phyloP scores from a whole-genome alignment of 2,329 filamentous ascomycete species.

The Fusarium pseudonygamai region DNA sequence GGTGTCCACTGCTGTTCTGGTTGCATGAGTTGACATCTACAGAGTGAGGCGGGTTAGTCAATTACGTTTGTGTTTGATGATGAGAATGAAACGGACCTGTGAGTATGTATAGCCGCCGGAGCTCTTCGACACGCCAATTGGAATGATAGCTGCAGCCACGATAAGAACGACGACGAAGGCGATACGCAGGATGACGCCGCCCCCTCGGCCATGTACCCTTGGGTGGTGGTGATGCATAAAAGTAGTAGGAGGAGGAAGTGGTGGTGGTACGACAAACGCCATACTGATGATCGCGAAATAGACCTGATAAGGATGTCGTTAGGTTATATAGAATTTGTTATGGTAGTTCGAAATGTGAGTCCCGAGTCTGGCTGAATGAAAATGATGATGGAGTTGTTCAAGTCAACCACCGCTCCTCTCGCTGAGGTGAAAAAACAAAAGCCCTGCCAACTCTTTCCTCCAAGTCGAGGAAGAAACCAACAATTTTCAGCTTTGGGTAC shows the following conservation, averaged over 20 bases:
- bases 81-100: constrained; percentile 14
- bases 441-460: background rate
- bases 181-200: background rate
- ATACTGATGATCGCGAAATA: constrained; percentile 25
- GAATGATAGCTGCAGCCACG: background rate
- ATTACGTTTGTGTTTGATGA: background rate
- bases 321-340: background rate
- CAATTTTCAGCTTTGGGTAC: background rate
- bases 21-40: background rate
- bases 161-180: background rate
- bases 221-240: background rate
- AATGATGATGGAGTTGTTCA: background rate
- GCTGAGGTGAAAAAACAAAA: background rate
- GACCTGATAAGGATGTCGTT: background rate
- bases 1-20: background rate
- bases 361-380: background rate
- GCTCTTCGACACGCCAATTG: fast-evolving
- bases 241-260: too few relatives aligned
- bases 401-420: background rate
- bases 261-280: background rate
- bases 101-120: fast-evolving
- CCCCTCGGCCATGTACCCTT: background rate
- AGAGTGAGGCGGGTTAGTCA: background rate
- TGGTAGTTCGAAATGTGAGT: background rate
- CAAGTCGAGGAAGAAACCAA: background rate